Percentiles rank a stretch among this genome's conserved stretches.
Evolutionary conservation across 139 green algal genomes (phyloP).

Genomic region (Trebouxia sp.): DNA sequence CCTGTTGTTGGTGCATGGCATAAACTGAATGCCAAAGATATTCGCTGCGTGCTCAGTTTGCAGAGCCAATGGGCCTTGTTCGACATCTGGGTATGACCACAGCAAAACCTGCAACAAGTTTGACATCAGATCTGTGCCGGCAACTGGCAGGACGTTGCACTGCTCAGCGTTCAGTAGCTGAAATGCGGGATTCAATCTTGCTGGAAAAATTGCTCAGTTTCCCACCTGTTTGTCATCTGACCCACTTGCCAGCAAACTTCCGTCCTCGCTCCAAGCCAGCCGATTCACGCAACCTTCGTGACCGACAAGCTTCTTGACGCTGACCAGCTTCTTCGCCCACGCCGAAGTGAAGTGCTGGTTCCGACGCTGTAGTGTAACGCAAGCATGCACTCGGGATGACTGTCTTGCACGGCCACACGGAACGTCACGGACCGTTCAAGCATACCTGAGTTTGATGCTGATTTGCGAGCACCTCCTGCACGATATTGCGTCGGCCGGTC

Average conservation of each 20-base stretch:
- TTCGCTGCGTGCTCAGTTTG: constrained; percentile 77
- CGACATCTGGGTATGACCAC: constrained; percentile 66
- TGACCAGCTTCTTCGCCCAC: constrained; percentile 49
- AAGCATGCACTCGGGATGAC: neutral
- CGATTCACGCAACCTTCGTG: constrained; percentile 84
- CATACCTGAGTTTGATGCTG: neutral
- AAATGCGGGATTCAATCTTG: neutral
- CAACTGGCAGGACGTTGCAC: neutral
- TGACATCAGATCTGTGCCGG: neutral
- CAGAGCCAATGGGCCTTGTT: constrained; percentile 53
- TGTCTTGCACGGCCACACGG: too few relatives aligned
- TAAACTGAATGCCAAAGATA: constrained; percentile 86
- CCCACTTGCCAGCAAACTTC: constrained; percentile 67
- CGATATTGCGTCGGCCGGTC: neutral
- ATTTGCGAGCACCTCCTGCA: neutral
- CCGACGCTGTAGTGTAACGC: neutral
- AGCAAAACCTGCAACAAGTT: constrained; percentile 54
- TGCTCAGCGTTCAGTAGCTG: neutral
- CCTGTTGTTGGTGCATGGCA: constrained; percentile 65
- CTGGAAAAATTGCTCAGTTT: neutral
- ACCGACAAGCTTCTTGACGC: constrained; percentile 51
- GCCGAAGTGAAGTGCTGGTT: neutral
- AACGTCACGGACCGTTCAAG: too few relatives aligned
- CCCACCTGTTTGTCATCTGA: constrained; percentile 71
- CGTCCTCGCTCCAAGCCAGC: constrained; percentile 73